phyloP scores from a whole-genome alignment of 73 alveolate genomes.

The Stentor coeruleus region DNA sequence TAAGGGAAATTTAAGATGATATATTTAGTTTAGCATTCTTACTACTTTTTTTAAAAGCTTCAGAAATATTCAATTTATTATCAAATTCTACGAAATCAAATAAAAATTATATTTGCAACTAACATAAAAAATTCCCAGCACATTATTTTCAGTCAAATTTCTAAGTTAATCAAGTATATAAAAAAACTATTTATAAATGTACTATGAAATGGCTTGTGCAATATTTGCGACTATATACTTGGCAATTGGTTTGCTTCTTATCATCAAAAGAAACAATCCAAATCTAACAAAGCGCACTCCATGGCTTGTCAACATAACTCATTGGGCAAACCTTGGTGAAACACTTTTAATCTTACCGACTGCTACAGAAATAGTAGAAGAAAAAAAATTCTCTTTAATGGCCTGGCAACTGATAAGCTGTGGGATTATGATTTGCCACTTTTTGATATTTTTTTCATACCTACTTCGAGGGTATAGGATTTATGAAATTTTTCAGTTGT shows the following conservation, averaged over 20 bases:
- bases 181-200: neutral
- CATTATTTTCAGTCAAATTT: no score
- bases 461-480: slow-evolving; percentile 4
- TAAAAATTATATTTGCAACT: no score
- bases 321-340: neutral
- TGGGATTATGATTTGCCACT: neutral
- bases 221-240: neutral
- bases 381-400: neutral
- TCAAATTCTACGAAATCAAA: neutral
- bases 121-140: no score
- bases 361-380: neutral
- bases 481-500: neutral
- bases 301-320: neutral
- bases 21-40: neutral
- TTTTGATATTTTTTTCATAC: neutral
- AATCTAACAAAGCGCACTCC: neutral
- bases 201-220: neutral
- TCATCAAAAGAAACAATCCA: neutral
- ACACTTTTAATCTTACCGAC: neutral
- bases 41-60: neutral
- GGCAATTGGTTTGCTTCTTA: neutral
- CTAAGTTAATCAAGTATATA: no score
- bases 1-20: no score
- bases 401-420: neutral
- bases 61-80: no score